Conservation (phyloP, 441 rosid genomes). For the Bruguiera hainesii region DNA sequence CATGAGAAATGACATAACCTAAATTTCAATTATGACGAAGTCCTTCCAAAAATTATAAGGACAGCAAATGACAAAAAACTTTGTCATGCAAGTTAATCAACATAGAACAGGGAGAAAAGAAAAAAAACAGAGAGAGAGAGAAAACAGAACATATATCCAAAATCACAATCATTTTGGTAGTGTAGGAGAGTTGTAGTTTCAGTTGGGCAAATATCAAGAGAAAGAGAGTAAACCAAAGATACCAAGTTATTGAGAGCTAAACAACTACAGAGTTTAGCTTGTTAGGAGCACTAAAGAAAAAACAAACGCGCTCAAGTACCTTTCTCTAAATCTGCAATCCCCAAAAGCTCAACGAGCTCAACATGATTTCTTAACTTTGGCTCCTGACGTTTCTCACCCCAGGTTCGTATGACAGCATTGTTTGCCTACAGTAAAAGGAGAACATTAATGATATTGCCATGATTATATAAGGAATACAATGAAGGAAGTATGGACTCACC, state of each 20-base stretch:
- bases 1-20: not conserved
- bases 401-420: conserved; percentile 53
- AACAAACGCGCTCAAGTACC: conserved; percentile 31
- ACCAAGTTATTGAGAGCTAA: too few relatives aligned
- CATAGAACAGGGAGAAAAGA: not conserved
- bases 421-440: conserved; percentile 43
- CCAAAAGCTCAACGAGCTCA: conserved; percentile 88
- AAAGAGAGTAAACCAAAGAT: too few relatives aligned
- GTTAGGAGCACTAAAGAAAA: too few relatives aligned
- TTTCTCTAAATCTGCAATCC: conserved; percentile 68
- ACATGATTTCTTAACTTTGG: conserved; percentile 76
- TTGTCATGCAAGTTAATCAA: not conserved
- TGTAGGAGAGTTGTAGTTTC: too few relatives aligned
- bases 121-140: too few relatives aligned
- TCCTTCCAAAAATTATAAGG: too few relatives aligned
- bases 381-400: conserved; percentile 62
- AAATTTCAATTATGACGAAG: too few relatives aligned
- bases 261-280: too few relatives aligned
- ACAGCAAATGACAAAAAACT: too few relatives aligned
- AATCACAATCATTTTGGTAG: not conserved
- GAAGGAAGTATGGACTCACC: conserved; percentile 30
- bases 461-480: not conserved
- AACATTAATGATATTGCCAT: not conserved
- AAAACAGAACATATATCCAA: not conserved
- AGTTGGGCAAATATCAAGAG: too few relatives aligned